Evolutionary conservation across 306 rosid genomes (phyloP).

Genomic region (Gillenia trifoliata): DNA sequence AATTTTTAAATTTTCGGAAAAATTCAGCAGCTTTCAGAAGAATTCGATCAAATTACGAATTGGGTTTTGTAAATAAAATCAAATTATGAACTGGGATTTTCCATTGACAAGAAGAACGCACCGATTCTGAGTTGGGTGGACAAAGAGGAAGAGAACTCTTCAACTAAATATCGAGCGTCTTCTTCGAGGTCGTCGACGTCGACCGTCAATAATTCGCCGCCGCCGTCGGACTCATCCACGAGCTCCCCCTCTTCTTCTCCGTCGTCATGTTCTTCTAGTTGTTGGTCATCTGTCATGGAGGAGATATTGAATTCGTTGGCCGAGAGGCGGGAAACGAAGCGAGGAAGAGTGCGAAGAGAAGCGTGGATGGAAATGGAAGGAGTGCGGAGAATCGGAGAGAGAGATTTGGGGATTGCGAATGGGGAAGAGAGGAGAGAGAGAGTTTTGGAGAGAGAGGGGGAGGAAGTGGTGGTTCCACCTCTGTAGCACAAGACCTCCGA

Average conservation of each 20-base stretch:
- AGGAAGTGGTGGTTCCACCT: neutral
- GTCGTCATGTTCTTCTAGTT: constrained; percentile 15
- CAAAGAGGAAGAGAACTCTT: constrained; percentile 58
- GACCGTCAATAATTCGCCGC: constrained; percentile 15
- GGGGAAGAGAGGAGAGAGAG: constrained; percentile 10
- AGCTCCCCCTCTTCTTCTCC: constrained; percentile 18
- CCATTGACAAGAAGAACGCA: neutral
- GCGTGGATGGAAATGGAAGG: neutral
- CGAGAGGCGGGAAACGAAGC: constrained; percentile 20
- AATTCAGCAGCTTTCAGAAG: neutral
- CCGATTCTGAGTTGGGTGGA: constrained; percentile 51
- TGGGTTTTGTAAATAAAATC: neutral
- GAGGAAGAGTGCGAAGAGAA: constrained; percentile 21
- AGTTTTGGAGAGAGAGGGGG: neutral
- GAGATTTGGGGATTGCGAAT: neutral
- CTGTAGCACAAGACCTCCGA: constrained; percentile 2
- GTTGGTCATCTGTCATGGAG: neutral
- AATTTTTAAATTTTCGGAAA: neutral
- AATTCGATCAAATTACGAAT: neutral
- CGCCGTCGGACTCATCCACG: constrained; percentile 28
- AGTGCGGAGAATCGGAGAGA: neutral
- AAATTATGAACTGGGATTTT: neutral
- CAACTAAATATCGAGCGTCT: constrained; percentile 57
- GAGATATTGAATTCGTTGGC: constrained; percentile 1
- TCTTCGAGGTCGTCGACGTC: constrained; percentile 54